Evolutionary conservation across 1,284 basidiomycete species (phyloP), one percentile per base, ranked within the genome.

Genomic region (Nidula niveotomentosa): DNA sequence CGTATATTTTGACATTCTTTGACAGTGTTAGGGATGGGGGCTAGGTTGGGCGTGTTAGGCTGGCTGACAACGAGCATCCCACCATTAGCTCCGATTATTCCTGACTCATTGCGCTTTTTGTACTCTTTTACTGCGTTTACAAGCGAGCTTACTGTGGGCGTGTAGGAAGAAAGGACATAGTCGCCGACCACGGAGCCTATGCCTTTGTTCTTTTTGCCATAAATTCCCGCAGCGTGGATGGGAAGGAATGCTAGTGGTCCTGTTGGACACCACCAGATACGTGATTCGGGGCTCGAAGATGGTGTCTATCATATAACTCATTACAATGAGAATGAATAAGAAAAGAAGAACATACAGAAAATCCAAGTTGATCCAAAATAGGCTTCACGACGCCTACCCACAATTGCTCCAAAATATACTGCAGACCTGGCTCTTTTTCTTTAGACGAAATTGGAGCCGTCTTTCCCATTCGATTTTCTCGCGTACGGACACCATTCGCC

Each of bases 191-290:
- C 48, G n/a, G 15, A 35, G 9, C 51, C 54, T 34, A 15, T 18
- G 4, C 51, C 49, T 8, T 36, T 12, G 34, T 45, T 52, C 5
- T 30, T 30, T 47, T 37, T 8, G 13, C 34, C 30, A 43, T 60
- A 58, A 33, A 56, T 41, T 10, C 59, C 59, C 17, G 57, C 59
- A 3, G 59, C 59, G 48, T 60, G 60, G n/a, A 62, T 30, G 4
- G 60, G 60, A 15, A 62, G 56, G 34, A 58, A 60, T 8, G 60
- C 41, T 10, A 58, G 35, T 2, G 57, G 55, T 8, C 60, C 60
- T 1, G 58, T 60, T 49, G 57, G 53, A 50, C 60, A 62, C 60
- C 60, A 62, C 56, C 56, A 59, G 36, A 61, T 49, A 45, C 55
- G 12, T 4, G 13, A 23, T 52, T 2, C 56, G 54, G 5, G 55